Evolutionary conservation across 2,329 filamentous ascomycete species (phyloP), one percentile per base, ranked within the genome.

Genomic region (Cladophialophora bantiana): DNA sequence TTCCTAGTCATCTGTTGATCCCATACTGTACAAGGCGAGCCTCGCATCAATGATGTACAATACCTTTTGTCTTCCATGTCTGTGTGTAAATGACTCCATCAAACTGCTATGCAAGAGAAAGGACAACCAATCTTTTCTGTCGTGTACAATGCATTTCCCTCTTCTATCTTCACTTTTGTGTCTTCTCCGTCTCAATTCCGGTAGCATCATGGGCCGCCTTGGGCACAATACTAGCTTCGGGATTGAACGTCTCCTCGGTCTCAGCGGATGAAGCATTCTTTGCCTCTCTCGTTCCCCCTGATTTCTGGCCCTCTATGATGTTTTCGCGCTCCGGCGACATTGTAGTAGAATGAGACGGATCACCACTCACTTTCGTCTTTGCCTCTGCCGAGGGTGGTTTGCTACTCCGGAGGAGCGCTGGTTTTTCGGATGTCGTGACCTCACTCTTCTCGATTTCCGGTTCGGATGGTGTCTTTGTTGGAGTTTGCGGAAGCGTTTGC

Each of bases 181-280:
- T 13, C 26, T 7, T 12, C 18, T n/a, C 20, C 40, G 20, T 35
- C 20, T n/a, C 18, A 31, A 4, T 13, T 9, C 13, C 32, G 10
- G 54, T 58, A 12, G 61, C 66, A 35, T 68, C 62, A 50, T 65
- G 62, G 35, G 66, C 62, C n/a, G 62, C 66, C 42, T 53, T 57
- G 3, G 66, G 66, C 34, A 68, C 34, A 31, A 65, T 52, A 35
- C 48, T 50, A 12, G 59, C 20, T 40, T 63, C 55, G 31, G 59
- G 36, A 63, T 18, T 59, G 32, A 15, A n/a, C 7, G 31, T 36
- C 3, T 52, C 54, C 1, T 59, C 62, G 6, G 20, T 20, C 7
- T 36, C 58, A 10, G 35, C 52, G 48, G 34, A 48, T 12, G 59
- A 52, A 54, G 34, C 15, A 13, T 32, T 7, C 18, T 59, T 18